Evolutionary conservation across 805 yeast genomes (phyloP).

Genomic region (Kurtzmaniella fragi): DNA sequence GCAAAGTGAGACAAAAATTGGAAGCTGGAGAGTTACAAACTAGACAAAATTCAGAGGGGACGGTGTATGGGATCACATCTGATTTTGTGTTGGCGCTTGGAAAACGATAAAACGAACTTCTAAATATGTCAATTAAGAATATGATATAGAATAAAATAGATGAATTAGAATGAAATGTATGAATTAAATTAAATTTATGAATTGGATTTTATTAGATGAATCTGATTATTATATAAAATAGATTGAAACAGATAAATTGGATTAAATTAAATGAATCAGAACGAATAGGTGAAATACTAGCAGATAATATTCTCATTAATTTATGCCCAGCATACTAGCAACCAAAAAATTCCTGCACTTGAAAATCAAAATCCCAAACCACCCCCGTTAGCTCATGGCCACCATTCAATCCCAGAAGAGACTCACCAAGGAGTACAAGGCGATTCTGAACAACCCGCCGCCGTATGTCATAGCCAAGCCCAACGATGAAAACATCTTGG

Average conservation of each 20-base stretch:
- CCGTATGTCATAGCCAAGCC: slow-evolving; percentile 85
- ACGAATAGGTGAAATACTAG: too few species aligned
- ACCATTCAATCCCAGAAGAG: slow-evolving; percentile 40
- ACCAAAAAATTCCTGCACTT: neutral
- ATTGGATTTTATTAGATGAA: too few species aligned
- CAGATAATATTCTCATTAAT: neutral
- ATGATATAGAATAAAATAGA: too few species aligned
- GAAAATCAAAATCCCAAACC: neutral
- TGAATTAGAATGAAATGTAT: too few species aligned
- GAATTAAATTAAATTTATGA: too few species aligned
- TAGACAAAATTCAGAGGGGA: slow-evolving; percentile 5
- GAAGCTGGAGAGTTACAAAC: slow-evolving; percentile 11
- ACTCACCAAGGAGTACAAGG: slow-evolving; percentile 76
- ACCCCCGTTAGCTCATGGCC: slow-evolving; percentile 21
- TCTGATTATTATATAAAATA: too few species aligned
- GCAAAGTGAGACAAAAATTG: slow-evolving; percentile 9
- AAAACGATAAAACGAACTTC: neutral
- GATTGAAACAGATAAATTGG: too few species aligned
- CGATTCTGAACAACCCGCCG: slow-evolving; percentile 73
- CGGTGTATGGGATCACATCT: slow-evolving; percentile 10
- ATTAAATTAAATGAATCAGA: too few species aligned
- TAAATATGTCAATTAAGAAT: too few species aligned
- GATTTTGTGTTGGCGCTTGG: slow-evolving; percentile 26
- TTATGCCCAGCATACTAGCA: neutral
- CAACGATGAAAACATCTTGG: slow-evolving; percentile 77